Base-by-base conservation (phyloP, 2,329 filamentous ascomycete species). In the Trichophyton equinum region DNA sequence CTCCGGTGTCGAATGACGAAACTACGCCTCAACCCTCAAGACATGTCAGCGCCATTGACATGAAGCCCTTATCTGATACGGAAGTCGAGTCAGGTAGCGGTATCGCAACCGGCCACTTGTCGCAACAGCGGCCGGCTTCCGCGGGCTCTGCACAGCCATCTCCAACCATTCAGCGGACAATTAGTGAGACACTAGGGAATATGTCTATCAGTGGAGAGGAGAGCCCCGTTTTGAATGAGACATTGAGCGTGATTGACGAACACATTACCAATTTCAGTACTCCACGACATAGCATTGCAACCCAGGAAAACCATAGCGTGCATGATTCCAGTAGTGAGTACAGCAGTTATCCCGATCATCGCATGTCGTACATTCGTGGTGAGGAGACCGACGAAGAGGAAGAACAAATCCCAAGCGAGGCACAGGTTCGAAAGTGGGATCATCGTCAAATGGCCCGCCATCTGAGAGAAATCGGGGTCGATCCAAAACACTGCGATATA, bases 191-290 rank as follows among this genome's bases (percentile, higher is more conserved):
- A 53, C 70, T 82, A 57, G 74, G 77, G 61, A 77, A 77, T 63
- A 77, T 84, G 67, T 77, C 74, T 49, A 77, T 84, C 67, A 77
- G 74, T 51, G 71, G 78, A 18, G 77, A 84, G 66, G 82, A 85
- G 60, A 88, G 85, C 69, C 87, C 89, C 9, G 91, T 96, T 57
- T 87, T 97, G 78, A 91, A 91, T 71, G 91, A 97, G 72, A 96
- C 92, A 0, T 77, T 97, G 58, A 96, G 91, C 69, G 92, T 97
- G 62, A 97, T 97, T 68, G 87, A 97, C 72, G 92, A 97, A 74
- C 92, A 96, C 71, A 96, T 97, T 67, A 96, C 90, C 47, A 88
- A 96, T 71, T 82, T 97, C 76, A 82, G 79, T 70, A 83, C 80
- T 4, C 82, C 82, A 60, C 79, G 82, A 25, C 81, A 83, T 63